Conservation (phyloP, 352 stramenopile species). For the Globisporangium ultimum region DNA sequence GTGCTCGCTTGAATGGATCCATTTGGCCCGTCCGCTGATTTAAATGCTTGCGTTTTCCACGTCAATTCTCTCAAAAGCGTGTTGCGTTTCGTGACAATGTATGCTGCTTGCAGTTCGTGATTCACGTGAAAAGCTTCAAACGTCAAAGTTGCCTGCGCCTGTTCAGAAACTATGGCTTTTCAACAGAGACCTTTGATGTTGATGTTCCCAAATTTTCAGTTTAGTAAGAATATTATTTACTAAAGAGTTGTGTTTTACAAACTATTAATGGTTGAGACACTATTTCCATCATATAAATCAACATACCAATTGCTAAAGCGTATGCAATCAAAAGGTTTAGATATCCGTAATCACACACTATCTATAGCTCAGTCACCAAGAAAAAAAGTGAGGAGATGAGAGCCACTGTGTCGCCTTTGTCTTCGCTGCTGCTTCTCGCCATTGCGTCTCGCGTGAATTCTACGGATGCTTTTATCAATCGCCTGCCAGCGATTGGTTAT, state of each 20-base stretch:
- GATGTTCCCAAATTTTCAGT: background rate
- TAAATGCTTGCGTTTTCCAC: conserved; percentile 3
- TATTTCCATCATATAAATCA: background rate
- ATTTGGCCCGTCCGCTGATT: background rate
- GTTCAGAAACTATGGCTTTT: too few species aligned
- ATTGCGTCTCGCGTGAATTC: conserved; percentile 1
- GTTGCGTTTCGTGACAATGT: background rate
- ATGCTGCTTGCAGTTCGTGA: background rate
- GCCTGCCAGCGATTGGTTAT: background rate
- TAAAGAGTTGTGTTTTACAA: too few species aligned
- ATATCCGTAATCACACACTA: too few species aligned
- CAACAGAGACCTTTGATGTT: too few species aligned
- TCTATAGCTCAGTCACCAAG: background rate
- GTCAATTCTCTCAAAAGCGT: too few species aligned
- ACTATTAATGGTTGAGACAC: too few species aligned
- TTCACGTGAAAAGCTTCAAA: background rate
- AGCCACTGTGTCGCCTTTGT: background rate
- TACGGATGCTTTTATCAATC: background rate
- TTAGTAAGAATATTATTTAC: too few species aligned
- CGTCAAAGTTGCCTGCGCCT: background rate
- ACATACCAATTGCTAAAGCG: too few species aligned
- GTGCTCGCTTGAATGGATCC: background rate
- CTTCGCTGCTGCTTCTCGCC: background rate
- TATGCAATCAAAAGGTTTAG: too few species aligned
- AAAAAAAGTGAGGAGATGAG: conserved; percentile 1